A percentile compares a stretch with the other conserved stretches of the same genome.
phyloP scores from a whole-genome alignment of 768 basidiomycete species.

The Sporobolomyces pararoseus region DNA sequence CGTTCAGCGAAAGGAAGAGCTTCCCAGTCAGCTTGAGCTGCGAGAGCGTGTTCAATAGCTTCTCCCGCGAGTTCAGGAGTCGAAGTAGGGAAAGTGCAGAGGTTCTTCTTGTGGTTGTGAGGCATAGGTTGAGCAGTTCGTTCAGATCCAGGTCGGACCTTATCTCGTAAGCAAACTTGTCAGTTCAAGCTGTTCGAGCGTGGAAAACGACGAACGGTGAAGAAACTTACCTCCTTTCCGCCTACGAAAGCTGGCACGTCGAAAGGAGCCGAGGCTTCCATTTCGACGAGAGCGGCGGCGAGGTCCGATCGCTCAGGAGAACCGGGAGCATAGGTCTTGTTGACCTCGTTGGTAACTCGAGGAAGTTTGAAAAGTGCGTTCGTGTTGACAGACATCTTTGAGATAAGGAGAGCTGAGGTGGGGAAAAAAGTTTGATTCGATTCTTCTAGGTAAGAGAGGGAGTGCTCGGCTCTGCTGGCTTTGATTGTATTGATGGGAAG shows the following conservation, averaged over 20 bases:
- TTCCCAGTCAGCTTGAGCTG: constrained; percentile 87
- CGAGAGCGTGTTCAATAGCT: constrained; percentile 83
- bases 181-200: not conserved
- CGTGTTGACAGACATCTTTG: constrained; percentile 18
- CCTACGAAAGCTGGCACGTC: constrained; percentile 91
- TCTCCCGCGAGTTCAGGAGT: constrained; percentile 66
- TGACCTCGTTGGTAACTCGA: constrained; percentile 82
- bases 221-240: constrained; percentile 61
- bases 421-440: not conserved
- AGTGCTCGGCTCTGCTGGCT: too few species aligned
- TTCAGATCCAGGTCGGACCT: constrained; percentile 13
- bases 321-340: constrained; percentile 73
- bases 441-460: too few species aligned
- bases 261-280: constrained; percentile 79
- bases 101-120: constrained; percentile 72
- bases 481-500: too few species aligned
- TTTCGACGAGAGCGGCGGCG: constrained; percentile 67
- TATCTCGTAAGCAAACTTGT: too few species aligned
- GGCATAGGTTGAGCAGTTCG: constrained; percentile 58
- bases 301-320: constrained; percentile 72
- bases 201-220: not conserved
- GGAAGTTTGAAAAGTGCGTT: constrained; percentile 68
- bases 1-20: constrained; percentile 91
- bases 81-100: constrained; percentile 85
- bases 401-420: not conserved